Evolutionary conservation across 371 early-diverging fungal genomes (phyloP).

Genomic region (Rhizopus delemar): DNA sequence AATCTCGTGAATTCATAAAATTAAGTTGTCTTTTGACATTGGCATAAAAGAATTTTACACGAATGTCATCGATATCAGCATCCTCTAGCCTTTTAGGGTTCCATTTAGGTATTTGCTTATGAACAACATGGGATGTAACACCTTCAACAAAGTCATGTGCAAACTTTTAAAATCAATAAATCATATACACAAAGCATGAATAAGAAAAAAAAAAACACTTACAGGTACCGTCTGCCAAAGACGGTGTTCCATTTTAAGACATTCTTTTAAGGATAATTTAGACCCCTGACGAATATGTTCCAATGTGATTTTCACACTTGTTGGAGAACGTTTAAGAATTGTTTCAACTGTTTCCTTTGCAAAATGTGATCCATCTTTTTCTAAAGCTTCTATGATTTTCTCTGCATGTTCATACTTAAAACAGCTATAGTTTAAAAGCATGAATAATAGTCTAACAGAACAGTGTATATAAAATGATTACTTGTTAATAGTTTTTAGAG

Average conservation of each 20-base stretch:
- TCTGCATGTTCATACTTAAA: conserved; percentile 76
- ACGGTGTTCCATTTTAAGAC: conserved; percentile 74
- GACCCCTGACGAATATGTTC: conserved; percentile 69
- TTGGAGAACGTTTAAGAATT: conserved; percentile 72
- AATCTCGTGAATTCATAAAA: background rate
- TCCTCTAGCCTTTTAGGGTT: conserved; percentile 57
- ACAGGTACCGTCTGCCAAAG: conserved; percentile 72
- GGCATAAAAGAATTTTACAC: conserved; percentile 16
- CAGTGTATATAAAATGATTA: background rate
- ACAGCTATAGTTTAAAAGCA: conserved; percentile 44
- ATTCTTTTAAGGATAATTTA: conserved; percentile 34
- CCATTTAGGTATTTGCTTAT: conserved; percentile 65
- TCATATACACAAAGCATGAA: no score
- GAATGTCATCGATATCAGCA: conserved; percentile 45
- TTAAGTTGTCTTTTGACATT: conserved; percentile 21
- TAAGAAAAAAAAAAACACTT: conserved; percentile 6
- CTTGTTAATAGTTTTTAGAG: conserved; percentile 31
- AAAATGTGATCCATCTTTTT: conserved; percentile 62
- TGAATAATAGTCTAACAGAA: background rate
- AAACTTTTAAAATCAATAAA: conserved; percentile 3
- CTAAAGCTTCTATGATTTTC: conserved; percentile 62
- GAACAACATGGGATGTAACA: conserved; percentile 42
- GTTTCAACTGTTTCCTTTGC: conserved; percentile 63
- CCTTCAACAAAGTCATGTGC: conserved; percentile 80
- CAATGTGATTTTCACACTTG: conserved; percentile 79